Evolutionary conservation across 2,329 filamentous ascomycete species (phyloP).

Genomic region (Penicillium sp.): DNA sequence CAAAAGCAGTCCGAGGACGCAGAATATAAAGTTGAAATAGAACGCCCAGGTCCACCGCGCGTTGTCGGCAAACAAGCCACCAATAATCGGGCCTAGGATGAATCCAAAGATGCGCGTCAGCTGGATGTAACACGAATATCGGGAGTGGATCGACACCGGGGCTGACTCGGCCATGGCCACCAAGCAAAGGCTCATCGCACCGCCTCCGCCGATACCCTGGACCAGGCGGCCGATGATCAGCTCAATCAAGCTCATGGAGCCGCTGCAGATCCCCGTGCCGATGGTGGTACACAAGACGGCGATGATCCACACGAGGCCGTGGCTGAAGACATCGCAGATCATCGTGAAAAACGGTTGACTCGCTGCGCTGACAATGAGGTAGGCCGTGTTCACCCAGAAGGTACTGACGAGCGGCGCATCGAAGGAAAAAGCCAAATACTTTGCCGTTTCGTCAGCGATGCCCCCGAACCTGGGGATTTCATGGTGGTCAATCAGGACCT

Average conservation of each 20-base stretch:
- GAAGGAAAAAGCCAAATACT: conserved; percentile 36
- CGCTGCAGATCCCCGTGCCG: conserved; percentile 47
- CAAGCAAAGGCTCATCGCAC: conserved; percentile 43
- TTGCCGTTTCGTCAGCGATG: not conserved
- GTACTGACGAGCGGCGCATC: conserved; percentile 38
- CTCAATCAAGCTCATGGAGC: conserved; percentile 36
- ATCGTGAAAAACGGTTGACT: conserved; percentile 32
- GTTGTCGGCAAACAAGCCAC: conserved; percentile 28
- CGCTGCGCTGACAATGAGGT: conserved; percentile 40
- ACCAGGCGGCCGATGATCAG: conserved; percentile 45
- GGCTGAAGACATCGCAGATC: conserved; percentile 44
- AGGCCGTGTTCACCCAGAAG: conserved; percentile 53
- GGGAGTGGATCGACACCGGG: conserved; percentile 31
- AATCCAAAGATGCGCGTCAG: conserved; percentile 33
- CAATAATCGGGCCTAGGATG: conserved; percentile 28
- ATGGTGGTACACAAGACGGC: conserved; percentile 48
- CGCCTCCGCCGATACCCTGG: conserved; percentile 50
- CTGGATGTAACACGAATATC: conserved; percentile 34
- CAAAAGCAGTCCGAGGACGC: conserved; percentile 27
- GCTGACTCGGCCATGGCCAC: conserved; percentile 46
- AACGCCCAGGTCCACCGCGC: conserved; percentile 29
- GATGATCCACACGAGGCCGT: conserved; percentile 44
- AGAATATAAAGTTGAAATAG: conserved; percentile 35
- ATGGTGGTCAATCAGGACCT: conserved; percentile 11
- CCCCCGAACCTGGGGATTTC: not conserved